Evolutionary conservation across 768 basidiomycete species (phyloP).

Genomic region (Auricularia sp.): DNA sequence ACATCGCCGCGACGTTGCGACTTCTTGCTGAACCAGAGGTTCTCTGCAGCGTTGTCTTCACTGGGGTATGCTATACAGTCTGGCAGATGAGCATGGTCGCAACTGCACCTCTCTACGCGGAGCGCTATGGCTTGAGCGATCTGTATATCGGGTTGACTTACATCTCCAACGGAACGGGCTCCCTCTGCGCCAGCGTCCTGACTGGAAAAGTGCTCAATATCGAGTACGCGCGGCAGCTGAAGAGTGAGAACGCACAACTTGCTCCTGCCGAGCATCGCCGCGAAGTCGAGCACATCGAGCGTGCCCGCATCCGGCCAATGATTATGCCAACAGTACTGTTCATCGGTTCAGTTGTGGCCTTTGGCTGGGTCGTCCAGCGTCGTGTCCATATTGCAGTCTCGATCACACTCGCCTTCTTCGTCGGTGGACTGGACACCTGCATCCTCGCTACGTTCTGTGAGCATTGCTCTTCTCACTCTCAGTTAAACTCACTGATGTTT

Average conservation of each 20-base stretch:
- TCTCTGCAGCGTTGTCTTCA: neutral
- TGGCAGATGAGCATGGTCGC: conserved; percentile 1
- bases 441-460: too few species aligned
- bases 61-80: neutral
- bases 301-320: too few species aligned
- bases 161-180: neutral
- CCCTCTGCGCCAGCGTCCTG: neutral
- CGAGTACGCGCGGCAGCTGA: neutral
- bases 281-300: too few species aligned
- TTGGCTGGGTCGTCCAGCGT: too few species aligned
- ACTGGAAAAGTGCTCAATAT: neutral
- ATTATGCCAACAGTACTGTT: too few species aligned
- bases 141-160: neutral
- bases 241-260: neutral
- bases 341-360: too few species aligned
- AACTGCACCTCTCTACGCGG: neutral
- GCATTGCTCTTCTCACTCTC: too few species aligned
- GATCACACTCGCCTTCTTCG: too few species aligned
- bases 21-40: neutral
- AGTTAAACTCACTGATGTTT: too few species aligned
- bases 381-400: neutral
- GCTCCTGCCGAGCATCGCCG: neutral
- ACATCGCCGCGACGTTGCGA: neutral
- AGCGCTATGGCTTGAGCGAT: neutral
- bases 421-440: too few species aligned